Conservation (phyloP, 495 filamentous ascomycete genomes). For the Sporormia fimetaria region DNA sequence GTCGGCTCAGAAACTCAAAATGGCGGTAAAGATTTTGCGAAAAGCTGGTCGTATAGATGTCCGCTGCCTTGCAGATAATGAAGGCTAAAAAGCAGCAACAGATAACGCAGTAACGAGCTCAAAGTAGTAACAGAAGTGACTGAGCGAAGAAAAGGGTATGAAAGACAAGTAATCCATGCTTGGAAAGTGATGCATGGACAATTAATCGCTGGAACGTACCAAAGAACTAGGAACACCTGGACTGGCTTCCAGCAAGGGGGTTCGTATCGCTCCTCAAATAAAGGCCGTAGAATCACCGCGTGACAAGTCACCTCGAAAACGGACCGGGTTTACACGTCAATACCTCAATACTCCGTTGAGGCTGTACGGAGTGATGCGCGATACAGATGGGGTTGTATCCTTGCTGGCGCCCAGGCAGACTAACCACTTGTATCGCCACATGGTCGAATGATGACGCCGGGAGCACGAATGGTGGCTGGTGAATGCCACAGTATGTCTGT, state of each 20-base stretch:
- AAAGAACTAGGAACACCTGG: slow-evolving; percentile 12
- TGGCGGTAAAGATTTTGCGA: neutral
- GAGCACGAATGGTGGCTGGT: too few relatives aligned
- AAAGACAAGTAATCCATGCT: slow-evolving; percentile 23
- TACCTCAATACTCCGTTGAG: too few relatives aligned
- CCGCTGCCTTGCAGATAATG: too few relatives aligned
- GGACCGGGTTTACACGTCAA: too few relatives aligned
- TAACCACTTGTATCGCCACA: too few relatives aligned
- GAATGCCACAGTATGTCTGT: too few relatives aligned
- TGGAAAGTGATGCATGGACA: slow-evolving; percentile 14
- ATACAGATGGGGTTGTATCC: too few relatives aligned
- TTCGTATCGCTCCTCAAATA: neutral
- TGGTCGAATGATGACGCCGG: too few relatives aligned
- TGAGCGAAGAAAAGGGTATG: slow-evolving; percentile 3
- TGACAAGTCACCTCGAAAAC: neutral
- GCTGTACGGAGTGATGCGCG: too few relatives aligned
- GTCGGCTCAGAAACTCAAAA: neutral
- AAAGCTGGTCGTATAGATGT: neutral
- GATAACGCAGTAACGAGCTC: neutral
- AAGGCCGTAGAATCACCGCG: neutral
- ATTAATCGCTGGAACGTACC: slow-evolving; percentile 18
- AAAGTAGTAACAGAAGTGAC: neutral
- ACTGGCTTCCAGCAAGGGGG: slow-evolving; percentile 10
- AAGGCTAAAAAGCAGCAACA: neutral
- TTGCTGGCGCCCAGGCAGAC: too few relatives aligned